Conservation (phyloP, 2,329 filamentous ascomycete genomes). For the Cytospora mali region DNA sequence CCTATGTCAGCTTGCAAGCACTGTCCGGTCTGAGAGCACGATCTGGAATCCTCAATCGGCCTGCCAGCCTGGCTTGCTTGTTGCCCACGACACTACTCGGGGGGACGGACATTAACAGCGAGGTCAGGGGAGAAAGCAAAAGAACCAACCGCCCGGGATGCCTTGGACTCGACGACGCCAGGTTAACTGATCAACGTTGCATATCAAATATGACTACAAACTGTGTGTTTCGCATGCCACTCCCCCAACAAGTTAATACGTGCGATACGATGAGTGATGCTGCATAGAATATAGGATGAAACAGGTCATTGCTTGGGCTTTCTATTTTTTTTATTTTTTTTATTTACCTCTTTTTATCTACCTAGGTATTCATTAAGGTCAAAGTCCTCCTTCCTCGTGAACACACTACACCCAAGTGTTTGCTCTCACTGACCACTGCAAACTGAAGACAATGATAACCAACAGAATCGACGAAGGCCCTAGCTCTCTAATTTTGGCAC, state of each 20-base stretch:
- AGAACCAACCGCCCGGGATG: conserved; percentile 3
- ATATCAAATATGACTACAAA: background rate
- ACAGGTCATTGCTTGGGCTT: background rate
- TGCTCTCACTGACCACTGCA: background rate
- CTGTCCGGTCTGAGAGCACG: background rate
- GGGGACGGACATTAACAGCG: background rate
- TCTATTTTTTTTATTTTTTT: background rate
- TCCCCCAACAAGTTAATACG: background rate
- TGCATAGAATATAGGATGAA: background rate
- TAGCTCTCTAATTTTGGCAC: background rate
- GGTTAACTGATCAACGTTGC: background rate
- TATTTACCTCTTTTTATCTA: no score
- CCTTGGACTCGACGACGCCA: conserved; percentile 3
- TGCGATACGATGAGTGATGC: background rate
- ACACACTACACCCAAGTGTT: no score
- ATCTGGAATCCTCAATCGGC: conserved; percentile 12
- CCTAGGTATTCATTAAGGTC: no score
- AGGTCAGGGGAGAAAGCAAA: background rate
- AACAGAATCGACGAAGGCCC: background rate
- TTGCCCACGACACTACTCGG: no score
- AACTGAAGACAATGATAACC: background rate
- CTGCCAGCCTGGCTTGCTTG: no score
- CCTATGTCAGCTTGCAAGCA: conserved; percentile 7
- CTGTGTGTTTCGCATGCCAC: conserved; percentile 1
- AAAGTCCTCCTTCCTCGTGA: background rate